A percentile compares a stretch with the other conserved stretches of the same genome.
These are phyloP conservation scores for Lyophyllum shimeji DNA, from an alignment of 768 basidiomycete species.

Conservation along the genomic window DNA sequence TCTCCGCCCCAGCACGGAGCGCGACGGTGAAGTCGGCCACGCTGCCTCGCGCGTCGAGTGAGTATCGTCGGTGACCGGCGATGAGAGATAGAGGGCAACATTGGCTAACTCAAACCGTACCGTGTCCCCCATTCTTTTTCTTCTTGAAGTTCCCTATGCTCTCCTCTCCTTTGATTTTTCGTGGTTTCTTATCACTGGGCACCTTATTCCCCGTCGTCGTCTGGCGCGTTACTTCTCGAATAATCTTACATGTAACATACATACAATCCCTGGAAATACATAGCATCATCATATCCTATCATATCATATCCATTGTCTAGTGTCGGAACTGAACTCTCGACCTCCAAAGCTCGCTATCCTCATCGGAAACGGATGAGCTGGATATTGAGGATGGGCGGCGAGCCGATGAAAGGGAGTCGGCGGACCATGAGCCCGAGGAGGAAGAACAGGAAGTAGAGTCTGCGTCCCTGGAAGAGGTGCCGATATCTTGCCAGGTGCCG, in stretches of 20 bases:
- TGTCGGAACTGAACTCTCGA: background rate
- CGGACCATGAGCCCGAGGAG: conserved; percentile 21
- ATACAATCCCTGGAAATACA: conserved; percentile 6
- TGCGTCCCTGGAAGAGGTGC: conserved; percentile 14
- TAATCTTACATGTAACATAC: conserved; percentile 18
- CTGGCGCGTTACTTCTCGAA: conserved; percentile 10
- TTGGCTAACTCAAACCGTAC: background rate
- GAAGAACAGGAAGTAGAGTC: conserved; percentile 22
- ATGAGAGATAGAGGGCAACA: background rate
- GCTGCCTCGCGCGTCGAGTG: conserved; percentile 4
- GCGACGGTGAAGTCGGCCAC: conserved; percentile 9
- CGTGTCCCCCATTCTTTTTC: background rate
- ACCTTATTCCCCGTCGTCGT: background rate
- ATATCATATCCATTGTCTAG: background rate
- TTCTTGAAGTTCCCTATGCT: background rate
- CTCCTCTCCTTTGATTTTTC: background rate
- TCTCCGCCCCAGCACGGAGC: conserved; percentile 6
- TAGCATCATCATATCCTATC: too few relatives aligned
- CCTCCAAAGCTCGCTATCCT: background rate
- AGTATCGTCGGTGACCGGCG: conserved; percentile 1
- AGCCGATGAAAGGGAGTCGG: conserved; percentile 22
- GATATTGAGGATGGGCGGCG: conserved; percentile 23
- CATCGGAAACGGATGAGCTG: conserved; percentile 18
- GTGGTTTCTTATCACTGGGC: background rate
- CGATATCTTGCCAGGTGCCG: conserved; percentile 16